Evolutionary conservation across 192 early-diverging fungal species (phyloP).

Genomic region (Entomortierella beljakovae): DNA sequence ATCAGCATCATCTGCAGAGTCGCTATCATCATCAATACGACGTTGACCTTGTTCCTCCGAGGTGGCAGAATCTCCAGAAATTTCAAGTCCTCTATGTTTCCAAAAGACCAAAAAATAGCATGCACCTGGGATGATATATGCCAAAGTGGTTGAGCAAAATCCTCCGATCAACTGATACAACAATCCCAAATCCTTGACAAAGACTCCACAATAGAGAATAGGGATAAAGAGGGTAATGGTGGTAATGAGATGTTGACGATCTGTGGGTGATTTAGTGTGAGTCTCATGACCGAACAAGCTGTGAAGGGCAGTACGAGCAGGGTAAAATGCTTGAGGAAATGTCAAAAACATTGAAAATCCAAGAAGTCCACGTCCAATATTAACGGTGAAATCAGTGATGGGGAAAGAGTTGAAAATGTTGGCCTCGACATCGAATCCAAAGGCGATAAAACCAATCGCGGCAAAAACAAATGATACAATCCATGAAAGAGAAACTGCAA

Average conservation of each 20-base stretch:
- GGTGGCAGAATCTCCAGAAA: not conserved
- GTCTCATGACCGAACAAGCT: slow-evolving; percentile 58
- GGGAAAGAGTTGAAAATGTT: slow-evolving; percentile 78
- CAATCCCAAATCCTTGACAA: slow-evolving; percentile 54
- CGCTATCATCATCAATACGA: slow-evolving; percentile 12
- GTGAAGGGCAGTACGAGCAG: slow-evolving; percentile 60
- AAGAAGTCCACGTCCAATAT: slow-evolving; percentile 67
- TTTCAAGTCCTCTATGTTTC: slow-evolving; percentile 4
- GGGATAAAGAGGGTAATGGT: slow-evolving; percentile 54
- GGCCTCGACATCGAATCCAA: slow-evolving; percentile 68
- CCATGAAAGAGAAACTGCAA: slow-evolving; percentile 63
- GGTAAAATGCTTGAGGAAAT: slow-evolving; percentile 64
- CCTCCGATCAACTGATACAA: slow-evolving; percentile 65
- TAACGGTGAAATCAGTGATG: slow-evolving; percentile 65
- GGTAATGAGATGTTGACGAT: slow-evolving; percentile 53
- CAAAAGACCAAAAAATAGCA: slow-evolving; percentile 59
- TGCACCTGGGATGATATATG: slow-evolving; percentile 61
- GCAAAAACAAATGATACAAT: slow-evolving; percentile 70
- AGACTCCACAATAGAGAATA: slow-evolving; percentile 53
- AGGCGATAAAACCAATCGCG: slow-evolving; percentile 68
- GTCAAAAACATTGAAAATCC: slow-evolving; percentile 73
- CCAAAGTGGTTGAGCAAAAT: slow-evolving; percentile 58
- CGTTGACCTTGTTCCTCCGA: too few relatives aligned
- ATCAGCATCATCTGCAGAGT: slow-evolving; percentile 19
- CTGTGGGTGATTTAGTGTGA: slow-evolving; percentile 30